Evolutionary conservation across 225 moss, liverwort and hornwort genomes (phyloP), one percentile per base, ranked within the genome.

Genomic region (Takakia lepidozioides): DNA sequence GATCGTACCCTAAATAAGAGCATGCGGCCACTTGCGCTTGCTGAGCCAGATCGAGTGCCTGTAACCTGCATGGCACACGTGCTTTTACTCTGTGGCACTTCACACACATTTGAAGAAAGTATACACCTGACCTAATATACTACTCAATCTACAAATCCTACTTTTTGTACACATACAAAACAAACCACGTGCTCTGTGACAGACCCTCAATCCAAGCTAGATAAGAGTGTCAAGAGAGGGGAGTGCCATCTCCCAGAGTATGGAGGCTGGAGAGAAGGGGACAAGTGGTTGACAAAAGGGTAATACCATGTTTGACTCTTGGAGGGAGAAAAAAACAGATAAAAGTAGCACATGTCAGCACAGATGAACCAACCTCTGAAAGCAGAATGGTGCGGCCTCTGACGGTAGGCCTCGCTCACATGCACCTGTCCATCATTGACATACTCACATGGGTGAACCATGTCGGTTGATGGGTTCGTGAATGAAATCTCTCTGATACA

Each of bases 1-100:
- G 73, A 24, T 61, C 57, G 38, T 56, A 78, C 30, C 72, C 73
- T 41, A 78, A 71, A 38, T 78, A 78, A 35, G 59, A 69, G 55
- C 73, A 78, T 19, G 78, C 78, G 11, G 78, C 78, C 55, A 73
- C 39, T 37, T 78, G 78, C 34, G 78, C 78, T 56, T 78, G 68
- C 37, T 69, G 69, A 35, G 78, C 73, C 46, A 78, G 38, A 35
- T 78, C 73, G 37, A 64, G 35, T 2, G 65, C 45, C 28, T 64
- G 69, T 21, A 56, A 52, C 64, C 67, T 78, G 54, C 57, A 46
- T 23, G 11, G 10, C 19, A 48, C 29, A 51, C 6, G 5, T 5
- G 30, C 17, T 29, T 15, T 34, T 3, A 3, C 19, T 45, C 21
- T 1, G 4, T 4, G 9, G 10, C 13, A 10, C 45, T 22, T 4